Base-by-base conservation (phyloP, 208 protist genomes). In the Angomonas ambiguus region DNA sequence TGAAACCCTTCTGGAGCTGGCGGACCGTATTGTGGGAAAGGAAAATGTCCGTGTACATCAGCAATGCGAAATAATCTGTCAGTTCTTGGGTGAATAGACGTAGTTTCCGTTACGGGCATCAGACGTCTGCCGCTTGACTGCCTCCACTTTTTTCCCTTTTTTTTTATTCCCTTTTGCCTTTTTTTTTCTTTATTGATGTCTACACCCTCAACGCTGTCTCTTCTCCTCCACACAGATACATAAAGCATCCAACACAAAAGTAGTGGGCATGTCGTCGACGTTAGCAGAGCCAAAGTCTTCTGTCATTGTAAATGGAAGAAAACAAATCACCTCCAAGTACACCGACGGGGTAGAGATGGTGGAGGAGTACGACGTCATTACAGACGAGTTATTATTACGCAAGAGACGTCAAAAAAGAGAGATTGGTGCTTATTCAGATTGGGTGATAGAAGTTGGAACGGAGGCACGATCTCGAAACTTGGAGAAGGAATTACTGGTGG, bases 351-450 rank as follows among this genome's bases (percentile, higher is more conserved):
- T 66, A 8, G 96, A 98, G 72, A 72, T 97, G 74, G 60, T 97
- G 0, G 93, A 98, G 76, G 93, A 97, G 74, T 98, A 85, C 64
- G 96, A 98, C 49, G 72, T 97, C 25, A 86, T 95, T 42, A 97
- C 88, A 0, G 93, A 98, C 60, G 78, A 92, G 38, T 79, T 98
- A 59, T 77, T 97, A 13, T 65, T 97, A 31, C 78, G 96, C 13
- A 97, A 97, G 76, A 63, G 69, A 1, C 83, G 94, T 8, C 74
- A 10, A 28, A 80, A 77, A 22, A 93, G 79, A 38, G 58, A 80
- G 13, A 77, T 98, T 5, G 95, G 96, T 24, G 82, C 70, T 28
- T 82, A 79, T 58, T 72, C 77, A 0, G 83, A 95, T 18, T 98
- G 96, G 94, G 28, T 77, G 2, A 79, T 91, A 22, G 92, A 97